Conservation (phyloP, 2,329 filamentous ascomycete species). For the Fusarium dimerum region DNA sequence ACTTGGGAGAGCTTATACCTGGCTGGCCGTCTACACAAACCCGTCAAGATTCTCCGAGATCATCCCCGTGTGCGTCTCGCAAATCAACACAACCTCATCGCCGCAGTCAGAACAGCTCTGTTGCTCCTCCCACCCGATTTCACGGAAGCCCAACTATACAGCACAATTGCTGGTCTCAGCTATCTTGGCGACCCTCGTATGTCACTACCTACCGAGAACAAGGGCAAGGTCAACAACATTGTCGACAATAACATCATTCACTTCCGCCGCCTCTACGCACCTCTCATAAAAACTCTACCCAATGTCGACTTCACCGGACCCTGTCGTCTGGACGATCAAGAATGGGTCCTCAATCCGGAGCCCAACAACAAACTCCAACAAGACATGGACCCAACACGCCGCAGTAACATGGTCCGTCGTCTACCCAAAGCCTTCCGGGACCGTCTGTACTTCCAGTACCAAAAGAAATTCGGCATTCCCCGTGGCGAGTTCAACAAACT, state of each 20-base stretch:
- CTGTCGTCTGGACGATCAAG: slow-evolving; percentile 38
- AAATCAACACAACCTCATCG: slow-evolving; percentile 94
- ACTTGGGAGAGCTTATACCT: slow-evolving; percentile 95
- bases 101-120: slow-evolving; percentile 85
- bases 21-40: slow-evolving; percentile 94
- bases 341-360: slow-evolving; percentile 44
- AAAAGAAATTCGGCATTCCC: slow-evolving; percentile 85
- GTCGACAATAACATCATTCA: slow-evolving; percentile 88
- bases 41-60: slow-evolving; percentile 95
- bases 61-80: slow-evolving; percentile 89
- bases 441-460: slow-evolving; percentile 92
- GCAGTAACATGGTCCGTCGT: slow-evolving; percentile 94
- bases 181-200: slow-evolving; percentile 98
- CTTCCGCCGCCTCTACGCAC: slow-evolving; percentile 88
- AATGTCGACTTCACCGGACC: slow-evolving; percentile 77
- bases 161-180: slow-evolving; percentile 86
- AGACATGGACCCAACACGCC: slow-evolving; percentile 88
- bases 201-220: slow-evolving; percentile 86
- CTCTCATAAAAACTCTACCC: slow-evolving; percentile 84
- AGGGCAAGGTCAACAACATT: slow-evolving; percentile 90
- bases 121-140: slow-evolving; percentile 83
- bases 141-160: slow-evolving; percentile 84
- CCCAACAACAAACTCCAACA: slow-evolving; percentile 73
- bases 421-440: slow-evolving; percentile 84
- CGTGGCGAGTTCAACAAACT: slow-evolving; percentile 81